phyloP scores from a whole-genome alignment of 495 filamentous ascomycete genomes.

The Trichoderma reesei region DNA sequence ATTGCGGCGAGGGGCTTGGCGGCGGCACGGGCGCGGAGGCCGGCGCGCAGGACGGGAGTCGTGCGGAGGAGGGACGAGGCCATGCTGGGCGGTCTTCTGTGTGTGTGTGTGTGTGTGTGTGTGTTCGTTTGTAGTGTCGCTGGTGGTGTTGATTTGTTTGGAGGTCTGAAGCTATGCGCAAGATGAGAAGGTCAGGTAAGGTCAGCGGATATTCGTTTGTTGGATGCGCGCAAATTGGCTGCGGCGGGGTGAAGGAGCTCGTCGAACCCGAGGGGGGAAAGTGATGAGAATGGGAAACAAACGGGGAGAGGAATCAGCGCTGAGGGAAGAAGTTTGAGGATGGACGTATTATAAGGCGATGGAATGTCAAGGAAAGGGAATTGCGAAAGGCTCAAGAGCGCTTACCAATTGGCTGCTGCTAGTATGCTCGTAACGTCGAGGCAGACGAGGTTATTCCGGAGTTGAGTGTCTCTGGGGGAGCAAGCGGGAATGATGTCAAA shows the following conservation, averaged over 20 bases:
- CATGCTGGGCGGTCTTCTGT: slow-evolving; percentile 25
- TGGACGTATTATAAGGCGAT: neutral
- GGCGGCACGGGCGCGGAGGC: slow-evolving; percentile 32
- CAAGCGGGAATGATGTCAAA: slow-evolving; percentile 5
- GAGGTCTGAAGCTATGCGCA: too few species aligned
- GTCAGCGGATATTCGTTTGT: too few species aligned
- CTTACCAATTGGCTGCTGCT: neutral
- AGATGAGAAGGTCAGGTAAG: too few species aligned
- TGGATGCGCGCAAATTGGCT: too few species aligned
- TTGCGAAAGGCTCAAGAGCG: neutral
- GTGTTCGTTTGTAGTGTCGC: neutral
- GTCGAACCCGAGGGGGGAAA: too few species aligned
- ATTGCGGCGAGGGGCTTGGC: slow-evolving; percentile 38
- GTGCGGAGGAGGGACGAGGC: slow-evolving; percentile 45
- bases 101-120: neutral
- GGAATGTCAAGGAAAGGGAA: neutral
- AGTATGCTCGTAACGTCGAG: too few species aligned
- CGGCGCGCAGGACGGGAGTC: slow-evolving; percentile 31
- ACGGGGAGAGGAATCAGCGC: neutral
- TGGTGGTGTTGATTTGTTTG: neutral
- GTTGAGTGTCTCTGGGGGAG: neutral
- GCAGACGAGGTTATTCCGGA: too few species aligned
- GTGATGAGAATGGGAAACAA: neutral
- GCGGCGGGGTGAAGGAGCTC: too few species aligned
- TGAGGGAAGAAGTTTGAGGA: neutral